Base-by-base conservation (phyloP, 2,329 filamentous ascomycete species). In the Xylariaceae sp. region DNA sequence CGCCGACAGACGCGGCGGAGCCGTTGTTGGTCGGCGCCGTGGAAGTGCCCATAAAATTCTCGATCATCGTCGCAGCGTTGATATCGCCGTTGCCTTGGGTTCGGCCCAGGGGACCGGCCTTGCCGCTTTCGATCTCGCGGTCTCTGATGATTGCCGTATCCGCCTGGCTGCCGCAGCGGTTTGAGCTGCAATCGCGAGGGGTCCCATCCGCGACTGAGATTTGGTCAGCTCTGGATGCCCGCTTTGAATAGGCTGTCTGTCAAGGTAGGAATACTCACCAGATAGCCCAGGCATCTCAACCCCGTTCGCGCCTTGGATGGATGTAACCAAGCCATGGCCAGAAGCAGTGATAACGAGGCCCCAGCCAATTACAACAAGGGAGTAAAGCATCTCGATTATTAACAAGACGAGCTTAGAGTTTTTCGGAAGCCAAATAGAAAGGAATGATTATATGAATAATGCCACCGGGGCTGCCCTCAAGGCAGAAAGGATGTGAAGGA, bases 71-170 rank as follows among this genome's bases (percentile, higher is more conserved):
- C 19, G 76, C 74, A 23, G 86, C 80, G 57, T 85, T 77, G 59
- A 89, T 79, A 54, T 82, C 78, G 16, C 86, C 85, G 50, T 79
- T 81, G 57, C 78, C 82, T 66, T 83, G 72, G 50, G 86, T 89
- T 62, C 84, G 82, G 64, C 87, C 87, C n/a, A 89, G 80, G 49
- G 87, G 78, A 32, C 78, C 79, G 37, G 82, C 84, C 63, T 79
- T 77, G 65, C 74, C 76, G 47, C 75, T 79, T 40, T 75, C 74
- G 54, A 89, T 78, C 73, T 89, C 86, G 12, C 75, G 72, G 57
- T 81, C 73, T 40, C 86, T 83, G 73, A 89, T 88, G 76, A 89
- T 88, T 71, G 86, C 79, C n/a, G 87, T 89, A 68, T 89, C 87
- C 56, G 81, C 83, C 70, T 89, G 81, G n/a, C 86, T 81, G 56